Base-by-base conservation (phyloP, 352 stramenopile genomes). In the Phytophthora uliginosa region DNA sequence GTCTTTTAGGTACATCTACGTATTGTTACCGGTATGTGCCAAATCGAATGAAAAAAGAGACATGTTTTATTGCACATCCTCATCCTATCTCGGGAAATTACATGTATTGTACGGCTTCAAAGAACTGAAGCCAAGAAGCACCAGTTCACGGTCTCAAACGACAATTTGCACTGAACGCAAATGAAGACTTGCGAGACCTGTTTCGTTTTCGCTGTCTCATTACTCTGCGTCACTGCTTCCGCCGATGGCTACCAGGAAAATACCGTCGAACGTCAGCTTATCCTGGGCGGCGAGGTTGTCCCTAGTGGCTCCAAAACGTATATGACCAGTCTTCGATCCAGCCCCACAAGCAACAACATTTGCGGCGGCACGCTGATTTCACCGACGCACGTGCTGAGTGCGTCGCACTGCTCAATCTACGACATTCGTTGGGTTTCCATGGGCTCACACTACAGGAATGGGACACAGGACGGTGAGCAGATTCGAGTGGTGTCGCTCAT, bases 251-350 rank as follows among this genome's bases (percentile, higher is more conserved):
- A 33, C 22, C 4, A 18, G 7, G 33, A 53, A 24, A 48, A 33
- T 6, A 50, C 40, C 40, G 20, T 45, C 47, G 34, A 68, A 10
- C 61, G 61, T 5, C 36, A 55, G 10, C 51, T 68, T 18, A 68
- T 89, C n/a, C 34, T 87, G 17, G 69, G 79, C 8, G 75, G 79
- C 18, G 69, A 61, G 0, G 59, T 70, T 6, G 72, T 84, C 22
- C 72, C 80, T 3, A 38, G 55, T 4, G 71, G 66, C 26, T 67
- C 59, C 50, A 80, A 76, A 60, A 81, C 66, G 31, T 88, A 79
- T 63, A 54, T 60, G 2, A 34, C 59, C 15, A 60, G 74, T 18
- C 45, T 82, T 17, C 61, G 71, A 9, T 24, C 55, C 2, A 59
- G 48, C 2, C 17, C 59, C 13, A 56, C 45, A 13, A 64, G 47